Conservation (phyloP, 1,139 yeast species). For the Suhomyces ambrosiae region DNA sequence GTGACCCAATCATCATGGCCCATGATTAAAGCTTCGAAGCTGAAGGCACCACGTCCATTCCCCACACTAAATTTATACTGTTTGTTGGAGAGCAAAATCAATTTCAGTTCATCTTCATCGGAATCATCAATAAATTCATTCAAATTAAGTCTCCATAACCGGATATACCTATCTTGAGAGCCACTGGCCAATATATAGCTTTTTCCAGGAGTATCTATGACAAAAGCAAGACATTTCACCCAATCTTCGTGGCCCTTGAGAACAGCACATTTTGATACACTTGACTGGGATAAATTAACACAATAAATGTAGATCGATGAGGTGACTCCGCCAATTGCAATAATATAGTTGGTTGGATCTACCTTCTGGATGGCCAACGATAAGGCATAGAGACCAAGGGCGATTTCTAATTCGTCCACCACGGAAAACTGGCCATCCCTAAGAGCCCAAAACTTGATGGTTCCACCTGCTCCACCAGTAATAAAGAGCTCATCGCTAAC, state of each 20-base stretch:
- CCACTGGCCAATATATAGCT: conserved; percentile 75
- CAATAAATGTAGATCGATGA: conserved; percentile 59
- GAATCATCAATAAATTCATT: conserved; percentile 59
- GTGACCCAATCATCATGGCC: conserved; percentile 99
- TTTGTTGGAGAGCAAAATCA: conserved; percentile 62
- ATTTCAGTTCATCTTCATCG: conserved; percentile 56
- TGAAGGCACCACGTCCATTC: conserved; percentile 51
- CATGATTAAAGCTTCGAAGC: conserved; percentile 90
- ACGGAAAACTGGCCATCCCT: conserved; percentile 24
- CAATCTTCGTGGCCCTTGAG: conserved; percentile 93
- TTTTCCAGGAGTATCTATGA: conserved; percentile 48
- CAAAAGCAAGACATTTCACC: conserved; percentile 74
- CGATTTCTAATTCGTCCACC: conserved; percentile 40
- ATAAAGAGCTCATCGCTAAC: conserved; percentile 43
- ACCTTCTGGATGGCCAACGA: conserved; percentile 56
- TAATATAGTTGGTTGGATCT: conserved; percentile 40
- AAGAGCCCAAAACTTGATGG: conserved; percentile 52
- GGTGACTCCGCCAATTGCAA: conserved; percentile 86
- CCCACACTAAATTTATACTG: conserved; percentile 58
- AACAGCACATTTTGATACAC: conserved; percentile 47
- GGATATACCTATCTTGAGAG: conserved; percentile 84
- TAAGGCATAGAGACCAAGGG: conserved; percentile 64
- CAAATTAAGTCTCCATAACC: conserved; percentile 75
- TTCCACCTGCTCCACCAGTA: conserved; percentile 72
- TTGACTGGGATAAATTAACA: conserved; percentile 26